Evolutionary conservation across 2,329 filamentous ascomycete genomes (phyloP).

Genomic region (Tolypocladium guangdongense): DNA sequence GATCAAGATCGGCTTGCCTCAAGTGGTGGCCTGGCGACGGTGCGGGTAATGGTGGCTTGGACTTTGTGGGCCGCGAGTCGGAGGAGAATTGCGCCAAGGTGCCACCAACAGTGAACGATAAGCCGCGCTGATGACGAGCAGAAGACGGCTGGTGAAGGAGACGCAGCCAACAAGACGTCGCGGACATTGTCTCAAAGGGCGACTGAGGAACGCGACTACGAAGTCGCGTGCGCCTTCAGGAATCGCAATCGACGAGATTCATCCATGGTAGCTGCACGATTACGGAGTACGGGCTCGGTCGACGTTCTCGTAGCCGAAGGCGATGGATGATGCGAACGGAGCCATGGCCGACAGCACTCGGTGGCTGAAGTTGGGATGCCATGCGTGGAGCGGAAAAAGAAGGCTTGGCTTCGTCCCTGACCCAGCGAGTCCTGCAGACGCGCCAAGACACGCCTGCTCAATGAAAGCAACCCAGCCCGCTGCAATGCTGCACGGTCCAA

Average conservation of each 20-base stretch:
- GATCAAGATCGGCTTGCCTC: slow-evolving; percentile 10
- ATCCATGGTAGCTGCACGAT: background rate
- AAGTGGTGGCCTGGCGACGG: background rate
- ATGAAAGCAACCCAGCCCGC: background rate
- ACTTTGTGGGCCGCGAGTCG: background rate
- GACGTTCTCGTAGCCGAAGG: too few relatives aligned
- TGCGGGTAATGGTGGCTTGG: background rate
- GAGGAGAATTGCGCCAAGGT: too few relatives aligned
- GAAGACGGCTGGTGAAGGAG: background rate
- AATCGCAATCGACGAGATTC: background rate
- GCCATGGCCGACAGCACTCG: background rate
- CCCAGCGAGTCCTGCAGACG: background rate
- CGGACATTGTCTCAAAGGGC: background rate
- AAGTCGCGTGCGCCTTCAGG: background rate
- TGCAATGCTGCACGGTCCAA: background rate
- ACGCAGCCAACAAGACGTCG: background rate
- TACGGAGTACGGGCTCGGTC: background rate
- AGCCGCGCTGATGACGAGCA: background rate
- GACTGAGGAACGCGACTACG: background rate
- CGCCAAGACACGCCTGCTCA: background rate
- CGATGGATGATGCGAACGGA: background rate
- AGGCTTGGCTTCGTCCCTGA: background rate
- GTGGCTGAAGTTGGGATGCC: too few relatives aligned
- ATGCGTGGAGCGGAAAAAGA: background rate
- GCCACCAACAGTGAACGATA: too few relatives aligned